Evolutionary conservation across 352 stramenopile species (phyloP).

Genomic region (Hyaloperonospora brassicae): DNA sequence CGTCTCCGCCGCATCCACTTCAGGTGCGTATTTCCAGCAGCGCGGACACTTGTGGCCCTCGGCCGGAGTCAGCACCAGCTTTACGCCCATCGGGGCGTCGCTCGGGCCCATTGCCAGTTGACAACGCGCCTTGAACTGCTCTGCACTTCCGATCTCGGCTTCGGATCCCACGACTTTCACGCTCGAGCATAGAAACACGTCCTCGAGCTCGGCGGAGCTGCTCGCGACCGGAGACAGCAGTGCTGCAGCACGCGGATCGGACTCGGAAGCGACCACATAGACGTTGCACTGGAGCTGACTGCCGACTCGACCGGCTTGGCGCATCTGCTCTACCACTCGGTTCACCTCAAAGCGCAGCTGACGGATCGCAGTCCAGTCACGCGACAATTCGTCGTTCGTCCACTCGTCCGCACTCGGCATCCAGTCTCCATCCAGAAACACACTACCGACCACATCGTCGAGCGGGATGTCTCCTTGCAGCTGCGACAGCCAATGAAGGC

Average conservation of each 20-base stretch:
- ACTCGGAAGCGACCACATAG: slow-evolving; percentile 32
- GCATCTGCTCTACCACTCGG: slow-evolving; percentile 67
- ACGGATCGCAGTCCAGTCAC: slow-evolving; percentile 85
- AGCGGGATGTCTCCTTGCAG: slow-evolving; percentile 32
- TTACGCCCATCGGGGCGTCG: slow-evolving; percentile 38
- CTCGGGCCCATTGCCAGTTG: slow-evolving; percentile 29
- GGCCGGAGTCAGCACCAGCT: slow-evolving; percentile 50
- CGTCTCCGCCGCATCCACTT: slow-evolving; percentile 48
- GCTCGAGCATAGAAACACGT: slow-evolving; percentile 67
- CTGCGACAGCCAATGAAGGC: slow-evolving; percentile 72
- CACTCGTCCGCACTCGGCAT: slow-evolving; percentile 47
- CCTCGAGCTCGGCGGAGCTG: slow-evolving; percentile 39
- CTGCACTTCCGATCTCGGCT: slow-evolving; percentile 28
- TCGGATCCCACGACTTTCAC: slow-evolving; percentile 35
- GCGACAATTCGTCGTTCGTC: slow-evolving; percentile 41
- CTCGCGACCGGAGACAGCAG: slow-evolving; percentile 28
- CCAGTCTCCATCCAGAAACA: slow-evolving; percentile 68
- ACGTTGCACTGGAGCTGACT: slow-evolving; percentile 78
- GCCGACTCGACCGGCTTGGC: slow-evolving; percentile 39
- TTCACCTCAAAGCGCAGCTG: slow-evolving; percentile 81
- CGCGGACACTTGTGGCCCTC: slow-evolving; percentile 80
- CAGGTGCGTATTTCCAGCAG: slow-evolving; percentile 79
- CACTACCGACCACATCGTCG: slow-evolving; percentile 50
- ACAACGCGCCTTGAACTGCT: slow-evolving; percentile 26
- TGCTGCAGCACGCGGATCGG: slow-evolving; percentile 48